Evolutionary conservation across 495 filamentous ascomycete genomes (phyloP).

Genomic region (Neurospora discreta): DNA sequence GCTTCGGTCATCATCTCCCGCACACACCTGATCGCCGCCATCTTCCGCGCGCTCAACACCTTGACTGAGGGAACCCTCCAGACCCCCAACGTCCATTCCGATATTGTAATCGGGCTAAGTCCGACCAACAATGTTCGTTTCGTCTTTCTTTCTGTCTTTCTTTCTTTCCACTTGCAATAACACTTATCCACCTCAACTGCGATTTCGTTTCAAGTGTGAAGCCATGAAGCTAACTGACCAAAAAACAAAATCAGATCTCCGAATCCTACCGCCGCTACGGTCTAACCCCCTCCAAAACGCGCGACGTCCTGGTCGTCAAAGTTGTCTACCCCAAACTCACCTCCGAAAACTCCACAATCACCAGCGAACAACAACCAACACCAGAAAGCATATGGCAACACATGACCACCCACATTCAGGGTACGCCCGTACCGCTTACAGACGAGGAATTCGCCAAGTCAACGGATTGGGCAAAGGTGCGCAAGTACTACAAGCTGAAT

Average conservation of each 20-base stretch:
- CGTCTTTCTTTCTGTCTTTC: slow-evolving; percentile 2
- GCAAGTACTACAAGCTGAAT: slow-evolving; percentile 76
- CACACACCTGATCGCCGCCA: slow-evolving; percentile 61
- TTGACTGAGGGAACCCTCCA: slow-evolving; percentile 46
- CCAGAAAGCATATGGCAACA: slow-evolving; percentile 50
- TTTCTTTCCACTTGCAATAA: too few relatives aligned
- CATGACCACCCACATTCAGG: slow-evolving; percentile 50
- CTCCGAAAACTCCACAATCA: slow-evolving; percentile 1
- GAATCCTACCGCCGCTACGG: slow-evolving; percentile 86
- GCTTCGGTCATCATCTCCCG: slow-evolving; percentile 59
- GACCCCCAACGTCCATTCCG: slow-evolving; percentile 84
- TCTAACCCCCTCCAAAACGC: slow-evolving; percentile 52
- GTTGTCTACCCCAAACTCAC: slow-evolving; percentile 26
- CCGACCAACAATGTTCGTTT: slow-evolving; percentile 69
- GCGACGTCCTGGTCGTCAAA: slow-evolving; percentile 65
- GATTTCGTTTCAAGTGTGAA: too few relatives aligned
- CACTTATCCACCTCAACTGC: too few relatives aligned
- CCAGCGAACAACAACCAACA: slow-evolving; percentile 19
- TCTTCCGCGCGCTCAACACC: slow-evolving; percentile 67
- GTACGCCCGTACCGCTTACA: slow-evolving; percentile 47
- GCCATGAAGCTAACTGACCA: neutral
- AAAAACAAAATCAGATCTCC: slow-evolving; percentile 41
- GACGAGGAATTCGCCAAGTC: slow-evolving; percentile 46
- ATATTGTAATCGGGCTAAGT: slow-evolving; percentile 75
- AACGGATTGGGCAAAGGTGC: slow-evolving; percentile 57